Evolutionary conservation across 768 basidiomycete genomes (phyloP), one percentile per base, ranked within the genome.

Genomic region (Podaxis sp.): DNA sequence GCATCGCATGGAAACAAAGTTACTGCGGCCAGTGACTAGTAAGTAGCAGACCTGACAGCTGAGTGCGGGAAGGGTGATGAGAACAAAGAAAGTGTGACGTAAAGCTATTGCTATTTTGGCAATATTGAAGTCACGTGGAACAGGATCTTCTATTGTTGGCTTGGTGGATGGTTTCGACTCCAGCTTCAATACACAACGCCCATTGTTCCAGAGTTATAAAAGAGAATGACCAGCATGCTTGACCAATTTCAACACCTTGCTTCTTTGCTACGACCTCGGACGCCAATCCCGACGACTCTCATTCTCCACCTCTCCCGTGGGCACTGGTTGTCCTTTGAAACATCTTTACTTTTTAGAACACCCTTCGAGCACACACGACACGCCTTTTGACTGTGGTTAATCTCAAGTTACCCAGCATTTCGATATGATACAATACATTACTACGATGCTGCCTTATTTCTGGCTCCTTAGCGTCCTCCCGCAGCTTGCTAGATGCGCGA

Each of bases 401-500:
- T 20, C 12, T 5, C 41, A 13, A 8, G 15, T 44, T 24, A 26
- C 49, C 11, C 22, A 22, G 22, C 48, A 24, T 11, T 26, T 20
- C 48, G 26, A 50, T 5, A 50, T 40, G 13, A 63, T 60, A 46
- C 60, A 28, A 28, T 36, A 44, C 48, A 60, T 64, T 53, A 54
- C 65, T 58, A 58, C 56, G 61, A 52, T 60, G 52, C 53, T 56
- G 12, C 13, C 68, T 58, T 46, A 64, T 40, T 49, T 68, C 38
- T 57, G 68, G 38, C 59, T 68, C 48, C 53, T 59, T n/a, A 48
- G 62, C 51, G 71, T 70, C 58, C 73, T 79, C 51, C 74, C 76
- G 2, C 67, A 28, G 24, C 26, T 74, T 20, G 70, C 69, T 41
- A 74, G 72, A 10, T 72, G 74, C 66, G 80, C 75, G 1, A 70